Percentiles rank a stretch among this genome's conserved stretches.
Evolutionary conservation across 108 stramenopile species (phyloP).

Genomic region (Nitzschia putrida): DNA sequence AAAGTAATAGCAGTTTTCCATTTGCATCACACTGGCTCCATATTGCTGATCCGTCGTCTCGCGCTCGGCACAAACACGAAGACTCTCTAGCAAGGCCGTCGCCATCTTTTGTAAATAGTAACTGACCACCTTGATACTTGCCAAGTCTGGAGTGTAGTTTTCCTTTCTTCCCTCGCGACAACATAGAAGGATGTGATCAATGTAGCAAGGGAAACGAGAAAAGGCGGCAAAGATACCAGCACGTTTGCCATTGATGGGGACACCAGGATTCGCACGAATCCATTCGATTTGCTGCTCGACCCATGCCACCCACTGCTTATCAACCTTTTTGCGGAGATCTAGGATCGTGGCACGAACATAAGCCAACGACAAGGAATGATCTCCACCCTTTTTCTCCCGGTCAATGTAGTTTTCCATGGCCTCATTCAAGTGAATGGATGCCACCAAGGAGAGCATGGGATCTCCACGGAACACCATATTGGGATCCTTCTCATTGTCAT

Average conservation of each 20-base stretch:
- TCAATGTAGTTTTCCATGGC: constrained; percentile 88
- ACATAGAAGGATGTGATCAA: constrained; percentile 81
- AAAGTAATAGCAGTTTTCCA: constrained; percentile 91
- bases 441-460: constrained; percentile 81
- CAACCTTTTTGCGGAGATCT: constrained; percentile 80
- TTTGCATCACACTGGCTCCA: constrained; percentile 82
- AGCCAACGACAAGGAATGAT: constrained; percentile 83
- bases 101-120: constrained; percentile 89
- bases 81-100: constrained; percentile 75
- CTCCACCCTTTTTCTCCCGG: constrained; percentile 86
- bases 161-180: constrained; percentile 71
- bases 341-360: constrained; percentile 87
- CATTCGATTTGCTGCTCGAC: constrained; percentile 86
- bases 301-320: constrained; percentile 88
- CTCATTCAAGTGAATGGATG: constrained; percentile 82
- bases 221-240: constrained; percentile 84
- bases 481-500: constrained; percentile 55
- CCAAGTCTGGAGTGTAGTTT: constrained; percentile 73
- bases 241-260: constrained; percentile 82
- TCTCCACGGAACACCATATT: constrained; percentile 47
- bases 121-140: constrained; percentile 83
- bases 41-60: constrained; percentile 88
- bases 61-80: constrained; percentile 71
- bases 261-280: constrained; percentile 79
- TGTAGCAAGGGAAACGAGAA: constrained; percentile 74